Conservation (phyloP, 257 asterid species). For the Solanum gandarillasii region DNA sequence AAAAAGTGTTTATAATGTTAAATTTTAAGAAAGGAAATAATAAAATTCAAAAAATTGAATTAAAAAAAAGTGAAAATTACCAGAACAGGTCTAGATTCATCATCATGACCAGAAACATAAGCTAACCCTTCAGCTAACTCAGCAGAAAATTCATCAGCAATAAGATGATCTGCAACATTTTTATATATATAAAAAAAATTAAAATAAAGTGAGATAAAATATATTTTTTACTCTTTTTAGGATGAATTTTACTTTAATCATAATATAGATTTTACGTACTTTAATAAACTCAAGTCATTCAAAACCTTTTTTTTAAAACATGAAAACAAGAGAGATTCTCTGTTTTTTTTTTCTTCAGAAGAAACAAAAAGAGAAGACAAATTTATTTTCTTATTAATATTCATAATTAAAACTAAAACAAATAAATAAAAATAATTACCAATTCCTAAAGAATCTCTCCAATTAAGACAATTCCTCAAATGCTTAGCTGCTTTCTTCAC, state of each 20-base stretch:
- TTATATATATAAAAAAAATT: constrained; percentile 1
- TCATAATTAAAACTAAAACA: neutral
- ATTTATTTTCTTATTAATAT: neutral
- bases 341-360: neutral
- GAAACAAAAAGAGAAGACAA: constrained; percentile 16
- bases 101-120: constrained; percentile 92
- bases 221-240: neutral
- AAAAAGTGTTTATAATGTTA: neutral
- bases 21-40: neutral
- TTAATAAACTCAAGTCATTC: neutral
- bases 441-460: constrained; percentile 81
- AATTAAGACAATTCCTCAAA: constrained; percentile 56
- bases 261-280: neutral
- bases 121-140: constrained; percentile 92
- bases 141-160: constrained; percentile 93
- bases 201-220: neutral
- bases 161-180: constrained; percentile 47
- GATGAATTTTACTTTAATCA: neutral
- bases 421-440: constrained; percentile 25
- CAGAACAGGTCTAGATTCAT: constrained; percentile 78
- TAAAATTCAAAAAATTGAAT: neutral
- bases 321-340: constrained; percentile 27
- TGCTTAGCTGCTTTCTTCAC: constrained; percentile 90
- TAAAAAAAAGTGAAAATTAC: constrained; percentile 18
- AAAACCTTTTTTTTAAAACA: neutral